These are phyloP conservation scores for Chaetomium sp. DNA, from an alignment of 2,329 filamentous ascomycete genomes.

Conservation along the genomic window DNA sequence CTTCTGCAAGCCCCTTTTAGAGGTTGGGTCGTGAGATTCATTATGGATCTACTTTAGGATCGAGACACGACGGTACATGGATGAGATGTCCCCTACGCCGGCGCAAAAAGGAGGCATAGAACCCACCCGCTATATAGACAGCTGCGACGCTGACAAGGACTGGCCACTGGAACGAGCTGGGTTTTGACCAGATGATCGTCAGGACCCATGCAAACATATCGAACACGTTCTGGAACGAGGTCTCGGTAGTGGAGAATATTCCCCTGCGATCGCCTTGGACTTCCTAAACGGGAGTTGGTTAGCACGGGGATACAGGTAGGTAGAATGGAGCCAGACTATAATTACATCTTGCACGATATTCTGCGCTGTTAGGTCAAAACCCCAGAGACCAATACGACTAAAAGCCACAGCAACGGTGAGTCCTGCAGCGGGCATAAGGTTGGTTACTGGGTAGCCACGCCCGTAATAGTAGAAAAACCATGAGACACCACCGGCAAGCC, in stretches of 20 bases:
- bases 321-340: neutral
- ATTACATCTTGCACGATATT: constrained; percentile 53
- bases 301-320: neutral
- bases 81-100: neutral
- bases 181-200: constrained; percentile 58
- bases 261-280: constrained; percentile 31
- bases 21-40: no score
- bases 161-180: constrained; percentile 59
- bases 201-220: constrained; percentile 60
- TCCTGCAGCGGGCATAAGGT: neutral
- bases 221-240: constrained; percentile 61
- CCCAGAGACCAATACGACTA: constrained; percentile 5
- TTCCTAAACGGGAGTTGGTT: neutral
- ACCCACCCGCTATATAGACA: constrained; percentile 35
- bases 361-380: constrained; percentile 2
- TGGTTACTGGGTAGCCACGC: neutral
- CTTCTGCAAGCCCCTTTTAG: no score
- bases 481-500: constrained; percentile 32
- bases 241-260: constrained; percentile 61
- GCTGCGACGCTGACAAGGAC: constrained; percentile 51
- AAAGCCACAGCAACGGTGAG: neutral
- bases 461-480: neutral
- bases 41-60: no score
- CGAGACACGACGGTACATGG: constrained; percentile 30
- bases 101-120: neutral